phyloP scores from a whole-genome alignment of 176 grass and related monocot genomes.

The Dendrocalamus sinicus region DNA sequence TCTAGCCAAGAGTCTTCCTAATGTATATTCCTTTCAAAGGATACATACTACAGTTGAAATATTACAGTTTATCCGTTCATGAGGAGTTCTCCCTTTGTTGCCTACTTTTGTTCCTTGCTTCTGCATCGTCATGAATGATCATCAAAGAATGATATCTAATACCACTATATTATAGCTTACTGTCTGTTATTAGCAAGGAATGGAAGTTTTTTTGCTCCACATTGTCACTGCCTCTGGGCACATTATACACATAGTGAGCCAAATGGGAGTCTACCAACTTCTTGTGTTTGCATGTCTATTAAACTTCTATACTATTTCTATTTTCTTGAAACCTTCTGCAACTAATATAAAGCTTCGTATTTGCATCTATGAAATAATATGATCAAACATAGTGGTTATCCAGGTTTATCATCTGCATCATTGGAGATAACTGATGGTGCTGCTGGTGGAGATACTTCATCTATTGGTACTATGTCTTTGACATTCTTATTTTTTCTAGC shows the following conservation, averaged over 20 bases:
- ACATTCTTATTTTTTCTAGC: conserved; percentile 21
- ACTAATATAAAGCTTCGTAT: neutral
- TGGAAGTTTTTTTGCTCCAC: neutral
- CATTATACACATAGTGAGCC: neutral
- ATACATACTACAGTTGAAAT: neutral
- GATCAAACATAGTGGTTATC: conserved; percentile 42
- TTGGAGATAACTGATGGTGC: conserved; percentile 72
- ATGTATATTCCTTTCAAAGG: neutral
- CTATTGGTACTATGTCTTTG: conserved; percentile 64
- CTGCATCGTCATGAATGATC: neutral
- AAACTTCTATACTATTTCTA: neutral
- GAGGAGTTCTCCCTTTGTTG: neutral
- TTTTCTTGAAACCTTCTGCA: conserved; percentile 6
- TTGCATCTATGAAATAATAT: conserved; percentile 39
- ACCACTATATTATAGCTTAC: neutral
- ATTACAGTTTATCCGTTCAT: neutral
- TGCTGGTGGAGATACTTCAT: conserved; percentile 51
- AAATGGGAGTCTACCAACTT: neutral
- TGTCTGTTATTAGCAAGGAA: neutral
- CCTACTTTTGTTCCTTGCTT: neutral
- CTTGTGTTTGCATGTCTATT: neutral
- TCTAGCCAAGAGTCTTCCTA: conserved; percentile 7
- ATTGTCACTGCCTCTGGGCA: neutral
- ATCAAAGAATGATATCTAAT: neutral
- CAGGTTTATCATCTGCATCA: conserved; percentile 88